Conservation (phyloP, 2,329 filamentous ascomycete species). For the Arachnopeziza araneosa region DNA sequence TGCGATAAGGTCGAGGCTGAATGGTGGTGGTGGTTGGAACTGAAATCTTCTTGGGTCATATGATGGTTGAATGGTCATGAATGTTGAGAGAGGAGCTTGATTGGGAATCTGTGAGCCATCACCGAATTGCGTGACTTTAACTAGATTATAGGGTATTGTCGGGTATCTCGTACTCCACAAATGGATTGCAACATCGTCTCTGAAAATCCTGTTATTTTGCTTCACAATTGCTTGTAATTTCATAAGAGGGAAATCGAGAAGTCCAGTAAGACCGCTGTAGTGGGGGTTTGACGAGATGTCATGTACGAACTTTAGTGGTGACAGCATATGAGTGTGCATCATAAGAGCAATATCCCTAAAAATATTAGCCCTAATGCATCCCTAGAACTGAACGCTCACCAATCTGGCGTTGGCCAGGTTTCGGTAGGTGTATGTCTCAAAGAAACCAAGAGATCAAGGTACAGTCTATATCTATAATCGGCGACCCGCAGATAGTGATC, state of each 20-base stretch:
- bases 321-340: slow-evolving; percentile 5
- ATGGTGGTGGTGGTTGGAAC: slow-evolving; percentile 26
- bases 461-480: slow-evolving; percentile 1
- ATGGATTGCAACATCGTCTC: no score
- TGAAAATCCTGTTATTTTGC: no score
- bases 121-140: no score
- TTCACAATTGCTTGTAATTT: neutral
- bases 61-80: no score
- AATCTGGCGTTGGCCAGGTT: slow-evolving; percentile 2
- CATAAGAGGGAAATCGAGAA: neutral
- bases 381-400: neutral
- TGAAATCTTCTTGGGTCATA: neutral
- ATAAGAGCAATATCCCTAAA: slow-evolving; percentile 3
- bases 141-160: no score
- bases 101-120: no score
- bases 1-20: slow-evolving; percentile 59
- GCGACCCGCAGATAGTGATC: neutral
- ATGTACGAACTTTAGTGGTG: slow-evolving; percentile 1
- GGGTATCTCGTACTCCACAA: no score
- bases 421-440: neutral
- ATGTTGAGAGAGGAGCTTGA: no score
- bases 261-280: neutral
- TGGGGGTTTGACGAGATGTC: slow-evolving; percentile 1
- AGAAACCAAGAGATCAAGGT: slow-evolving; percentile 1
- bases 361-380: neutral